A percentile compares a stretch with the other conserved stretches of the same genome.
Evolutionary conservation across 352 stramenopile genomes (phyloP).

Genomic region (Phytopythium aichiense): DNA sequence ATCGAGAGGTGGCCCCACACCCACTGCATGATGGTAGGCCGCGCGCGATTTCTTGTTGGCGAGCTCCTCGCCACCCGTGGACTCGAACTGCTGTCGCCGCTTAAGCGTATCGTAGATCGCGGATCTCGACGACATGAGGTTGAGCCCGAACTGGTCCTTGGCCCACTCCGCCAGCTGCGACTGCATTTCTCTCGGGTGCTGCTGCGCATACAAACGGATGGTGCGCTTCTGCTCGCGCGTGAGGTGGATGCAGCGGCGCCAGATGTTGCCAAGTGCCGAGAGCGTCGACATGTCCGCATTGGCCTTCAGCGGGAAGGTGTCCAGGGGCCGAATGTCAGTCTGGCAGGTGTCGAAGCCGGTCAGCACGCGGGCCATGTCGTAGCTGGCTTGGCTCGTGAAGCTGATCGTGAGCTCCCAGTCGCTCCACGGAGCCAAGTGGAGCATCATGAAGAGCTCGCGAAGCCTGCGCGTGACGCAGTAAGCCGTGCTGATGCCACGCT

Average conservation of each 20-base stretch:
- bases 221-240: slow-evolving; percentile 79
- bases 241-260: slow-evolving; percentile 24
- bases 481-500: too few species aligned
- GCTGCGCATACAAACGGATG: slow-evolving; percentile 67
- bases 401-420: too few species aligned
- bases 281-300: too few species aligned
- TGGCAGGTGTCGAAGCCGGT: too few species aligned
- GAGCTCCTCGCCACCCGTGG: slow-evolving; percentile 68
- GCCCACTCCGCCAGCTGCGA: slow-evolving; percentile 70
- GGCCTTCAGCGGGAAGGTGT: too few species aligned
- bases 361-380: too few species aligned
- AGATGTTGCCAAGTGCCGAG: too few species aligned
- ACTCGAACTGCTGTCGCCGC: slow-evolving; percentile 58
- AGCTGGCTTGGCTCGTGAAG: too few species aligned
- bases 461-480: too few species aligned
- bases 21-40: slow-evolving; percentile 46
- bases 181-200: slow-evolving; percentile 70
- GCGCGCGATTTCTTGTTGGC: slow-evolving; percentile 70
- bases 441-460: too few species aligned
- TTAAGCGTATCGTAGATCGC: slow-evolving; percentile 82
- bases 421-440: too few species aligned
- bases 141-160: slow-evolving; percentile 57
- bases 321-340: too few species aligned
- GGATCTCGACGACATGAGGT: slow-evolving; percentile 61
- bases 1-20: not conserved